Percentiles rank a stretch among this genome's conserved stretches.
phyloP scores from a whole-genome alignment of 2,329 filamentous ascomycete genomes.

The Aspergillus quadrilineatus region DNA sequence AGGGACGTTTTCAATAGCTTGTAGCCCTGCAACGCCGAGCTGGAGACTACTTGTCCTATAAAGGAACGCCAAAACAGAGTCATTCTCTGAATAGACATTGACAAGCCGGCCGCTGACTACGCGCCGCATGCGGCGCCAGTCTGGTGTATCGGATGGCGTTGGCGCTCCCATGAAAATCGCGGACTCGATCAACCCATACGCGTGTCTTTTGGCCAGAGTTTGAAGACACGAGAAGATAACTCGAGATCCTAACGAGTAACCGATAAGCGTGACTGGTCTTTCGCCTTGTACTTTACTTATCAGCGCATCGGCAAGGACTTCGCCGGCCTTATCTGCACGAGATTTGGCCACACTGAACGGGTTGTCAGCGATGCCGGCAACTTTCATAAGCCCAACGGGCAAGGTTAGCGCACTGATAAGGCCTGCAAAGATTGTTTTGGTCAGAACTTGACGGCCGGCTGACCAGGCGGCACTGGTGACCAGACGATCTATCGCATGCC shows the following conservation, averaged over 20 bases:
- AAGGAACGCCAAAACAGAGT: slow-evolving; percentile 82
- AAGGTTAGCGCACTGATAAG: slow-evolving; percentile 66
- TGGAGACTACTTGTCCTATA: slow-evolving; percentile 83
- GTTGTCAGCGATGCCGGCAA: slow-evolving; percentile 72
- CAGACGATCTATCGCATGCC: slow-evolving; percentile 72
- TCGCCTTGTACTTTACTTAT: slow-evolving; percentile 81
- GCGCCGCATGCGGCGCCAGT: slow-evolving; percentile 74
- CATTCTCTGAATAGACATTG: slow-evolving; percentile 85
- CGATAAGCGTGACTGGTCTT: slow-evolving; percentile 74
- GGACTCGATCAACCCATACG: slow-evolving; percentile 80
- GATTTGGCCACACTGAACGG: slow-evolving; percentile 76
- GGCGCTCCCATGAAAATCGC: slow-evolving; percentile 82
- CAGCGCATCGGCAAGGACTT: slow-evolving; percentile 76
- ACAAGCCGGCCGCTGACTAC: slow-evolving; percentile 80
- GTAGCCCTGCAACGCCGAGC: slow-evolving; percentile 78
- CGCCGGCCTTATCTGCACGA: slow-evolving; percentile 75
- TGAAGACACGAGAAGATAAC: slow-evolving; percentile 81
- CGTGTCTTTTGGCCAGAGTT: slow-evolving; percentile 70
- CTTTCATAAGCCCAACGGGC: slow-evolving; percentile 65
- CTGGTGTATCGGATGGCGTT: slow-evolving; percentile 66
- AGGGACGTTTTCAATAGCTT: slow-evolving; percentile 60
- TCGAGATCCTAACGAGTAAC: slow-evolving; percentile 77
- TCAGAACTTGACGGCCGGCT: slow-evolving; percentile 73
- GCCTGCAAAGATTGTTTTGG: slow-evolving; percentile 67
- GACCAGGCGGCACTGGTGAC: slow-evolving; percentile 78